Evolutionary conservation across 2,329 filamentous ascomycete genomes (phyloP), one percentile per base, ranked within the genome.

Genomic region (Xylaria sp.): DNA sequence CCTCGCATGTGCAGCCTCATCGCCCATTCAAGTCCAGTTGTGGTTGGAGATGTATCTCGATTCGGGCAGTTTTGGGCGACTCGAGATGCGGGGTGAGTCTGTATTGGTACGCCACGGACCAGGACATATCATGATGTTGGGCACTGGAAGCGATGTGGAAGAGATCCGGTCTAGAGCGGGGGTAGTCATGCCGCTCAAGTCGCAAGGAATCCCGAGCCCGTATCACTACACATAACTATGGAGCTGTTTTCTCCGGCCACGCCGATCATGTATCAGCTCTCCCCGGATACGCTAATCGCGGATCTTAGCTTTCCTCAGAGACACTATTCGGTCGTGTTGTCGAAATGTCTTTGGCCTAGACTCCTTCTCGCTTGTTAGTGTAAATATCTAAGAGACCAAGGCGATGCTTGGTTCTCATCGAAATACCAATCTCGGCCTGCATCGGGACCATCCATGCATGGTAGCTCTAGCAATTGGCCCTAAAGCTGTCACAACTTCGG

Each of bases 401-500:
- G n/a, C 1, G 34, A 56, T n/a, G 12, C 20, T 39, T 18, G n/a
- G 1, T 3, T 6, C 59, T 23, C 5, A 25, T 55, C 60, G 2
- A 36, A 13, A 9, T 20, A 36, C 23, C n/a, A 25, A 6, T 6
- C 15, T 25, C 5, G 9, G 20, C 18, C 15, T 56, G 34, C 23
- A 30, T 28, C 12, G 20, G 9, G 23, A 28, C 3, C 23, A 28
- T 45, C 3, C 23, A 28, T 45, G 43, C n/a, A 8, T 2, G n/a
- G 46, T 13, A 15, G 46, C 23, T 45, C 30, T 4, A 18, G 28
- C 23, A 39, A 23, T 12, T 71, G n/a, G 34, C 68, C 63, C 13
- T 65, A 41, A 68, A 68, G 46, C 67, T 48, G 52, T 53, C 25
- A 2, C 70, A 15, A 2, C 57, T 12, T 10, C 60, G 64, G 30